phyloP scores from a whole-genome alignment of 2,329 filamentous ascomycete species.

The Westerdykella sp. region DNA sequence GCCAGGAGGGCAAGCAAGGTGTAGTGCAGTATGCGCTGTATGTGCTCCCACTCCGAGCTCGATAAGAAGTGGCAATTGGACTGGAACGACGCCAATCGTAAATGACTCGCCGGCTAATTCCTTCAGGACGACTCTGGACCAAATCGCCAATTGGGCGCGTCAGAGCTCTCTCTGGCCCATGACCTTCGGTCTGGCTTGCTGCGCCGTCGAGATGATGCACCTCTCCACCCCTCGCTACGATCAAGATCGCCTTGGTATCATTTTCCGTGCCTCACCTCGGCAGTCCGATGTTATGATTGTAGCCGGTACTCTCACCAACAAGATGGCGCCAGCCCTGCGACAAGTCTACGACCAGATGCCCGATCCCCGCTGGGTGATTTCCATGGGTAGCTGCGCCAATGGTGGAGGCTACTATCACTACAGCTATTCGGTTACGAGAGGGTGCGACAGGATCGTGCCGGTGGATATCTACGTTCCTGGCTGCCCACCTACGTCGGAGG shows the following conservation, averaged over 20 bases:
- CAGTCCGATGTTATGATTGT: slow-evolving; percentile 96
- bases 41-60: slow-evolving; percentile 33
- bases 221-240: slow-evolving; percentile 87
- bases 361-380: slow-evolving; percentile 79
- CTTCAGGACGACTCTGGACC: slow-evolving; percentile 68
- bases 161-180: slow-evolving; percentile 88
- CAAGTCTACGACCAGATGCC: slow-evolving; percentile 97
- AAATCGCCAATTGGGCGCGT: slow-evolving; percentile 78
- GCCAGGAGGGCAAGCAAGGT: slow-evolving; percentile 73
- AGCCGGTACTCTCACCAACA: slow-evolving; percentile 87
- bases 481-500: slow-evolving; percentile 54
- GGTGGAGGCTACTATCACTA: slow-evolving; percentile 85
- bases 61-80: background rate
- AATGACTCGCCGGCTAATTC: background rate
- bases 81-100: background rate
- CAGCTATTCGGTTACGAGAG: slow-evolving; percentile 71
- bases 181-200: slow-evolving; percentile 86
- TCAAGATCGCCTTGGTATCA: slow-evolving; percentile 83
- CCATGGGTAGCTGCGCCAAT: slow-evolving; percentile 80
- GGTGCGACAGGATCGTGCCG: slow-evolving; percentile 73
- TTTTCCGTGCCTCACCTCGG: slow-evolving; percentile 82
- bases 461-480: slow-evolving; percentile 79
- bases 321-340: slow-evolving; percentile 86
- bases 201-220: slow-evolving; percentile 92
- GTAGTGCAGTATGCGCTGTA: slow-evolving; percentile 82